Base-by-base conservation (phyloP, 352 stramenopile genomes). In the Peronospora belbahrii region DNA sequence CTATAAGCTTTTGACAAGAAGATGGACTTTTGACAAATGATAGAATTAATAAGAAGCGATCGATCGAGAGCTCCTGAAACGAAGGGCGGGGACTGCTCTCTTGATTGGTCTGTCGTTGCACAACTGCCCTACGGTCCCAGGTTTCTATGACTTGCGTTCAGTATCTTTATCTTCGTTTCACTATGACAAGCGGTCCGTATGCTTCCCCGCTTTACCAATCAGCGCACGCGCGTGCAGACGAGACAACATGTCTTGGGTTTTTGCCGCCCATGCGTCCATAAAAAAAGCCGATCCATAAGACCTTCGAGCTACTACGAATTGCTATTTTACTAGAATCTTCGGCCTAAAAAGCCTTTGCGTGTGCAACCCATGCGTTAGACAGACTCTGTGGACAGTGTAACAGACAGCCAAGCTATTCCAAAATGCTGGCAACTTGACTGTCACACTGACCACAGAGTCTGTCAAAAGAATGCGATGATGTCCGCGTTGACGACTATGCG, bases 81-180 rank as follows among this genome's bases (percentile, higher is more conserved):
- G 58, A 67, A 67, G 20, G 52, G 58, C 58, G 34, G 52, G n/a
- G 25, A 15, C 8, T 28, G 36, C 52, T 58, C 51, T 58, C 39
- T 63, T 33, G 30, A 11, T 23, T 14, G 20, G 39, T 40, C 40
- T 25, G 35, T 36, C 40, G 24, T 39, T 49, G 18, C 36, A 34
- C 15, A 33, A 14, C 22, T 23, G 42, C 18, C n/a, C n/a, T 17
- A 14, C 31, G 13, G 40, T 44, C 18, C 22, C 33, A 56, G n/a
- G 5, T 6, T 4, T 19, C 19, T 4, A n/a, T 42, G 27, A 45
- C 56, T 65, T 44, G 32, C 6, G 5, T 24, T 60, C 35, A 64
- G 44, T 65, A 60, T 53, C 10, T 3, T 2, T 2, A 8, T 43
- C 54, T 62, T 35, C 41, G 24, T 44, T 42, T 53, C 25, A 58